Percentiles rank a stretch among this genome's conserved stretches.
Evolutionary conservation across 495 filamentous ascomycete species (phyloP).

Genomic region (Podospora australis): DNA sequence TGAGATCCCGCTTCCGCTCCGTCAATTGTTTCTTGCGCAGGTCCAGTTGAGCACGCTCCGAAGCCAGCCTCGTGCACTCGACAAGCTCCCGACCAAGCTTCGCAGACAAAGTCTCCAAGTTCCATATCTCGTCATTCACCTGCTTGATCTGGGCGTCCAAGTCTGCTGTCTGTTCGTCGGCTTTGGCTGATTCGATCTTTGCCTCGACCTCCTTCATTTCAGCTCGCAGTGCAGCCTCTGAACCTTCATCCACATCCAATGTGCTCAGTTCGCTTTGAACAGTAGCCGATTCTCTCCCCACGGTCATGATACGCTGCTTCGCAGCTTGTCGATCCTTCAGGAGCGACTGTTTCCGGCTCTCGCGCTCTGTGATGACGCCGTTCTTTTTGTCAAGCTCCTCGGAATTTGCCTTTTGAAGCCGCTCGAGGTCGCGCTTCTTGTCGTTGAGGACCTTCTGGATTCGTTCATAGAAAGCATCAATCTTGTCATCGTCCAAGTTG

Average conservation of each 20-base stretch:
- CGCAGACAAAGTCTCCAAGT: conserved; percentile 61
- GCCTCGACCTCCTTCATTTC: conserved; percentile 63
- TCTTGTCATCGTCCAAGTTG: conserved; percentile 64
- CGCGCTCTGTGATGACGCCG: conserved; percentile 58
- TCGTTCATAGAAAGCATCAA: conserved; percentile 69
- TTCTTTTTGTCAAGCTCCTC: conserved; percentile 63
- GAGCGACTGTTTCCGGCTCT: conserved; percentile 58
- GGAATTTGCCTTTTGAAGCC: conserved; percentile 62
- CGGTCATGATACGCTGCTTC: conserved; percentile 58
- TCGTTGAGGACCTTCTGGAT: conserved; percentile 69
- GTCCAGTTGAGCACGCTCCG: conserved; percentile 72
- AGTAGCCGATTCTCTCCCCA: conserved; percentile 57
- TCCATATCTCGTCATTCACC: conserved; percentile 54
- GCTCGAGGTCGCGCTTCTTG: conserved; percentile 68
- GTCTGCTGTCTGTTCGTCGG: conserved; percentile 50
- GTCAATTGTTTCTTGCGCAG: conserved; percentile 69
- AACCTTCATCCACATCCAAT: conserved; percentile 77
- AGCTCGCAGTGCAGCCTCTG: conserved; percentile 64
- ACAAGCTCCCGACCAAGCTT: conserved; percentile 68
- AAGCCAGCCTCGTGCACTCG: conserved; percentile 69
- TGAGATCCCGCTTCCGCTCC: conserved; percentile 61
- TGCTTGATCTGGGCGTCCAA: conserved; percentile 64
- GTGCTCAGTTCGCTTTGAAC: conserved; percentile 60
- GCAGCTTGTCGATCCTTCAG: conserved; percentile 64
- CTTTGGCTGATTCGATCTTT: conserved; percentile 54